Evolutionary conservation across 108 stramenopile species (phyloP), one percentile per base, ranked within the genome.

Genomic region (Discostella stelligeroides): DNA sequence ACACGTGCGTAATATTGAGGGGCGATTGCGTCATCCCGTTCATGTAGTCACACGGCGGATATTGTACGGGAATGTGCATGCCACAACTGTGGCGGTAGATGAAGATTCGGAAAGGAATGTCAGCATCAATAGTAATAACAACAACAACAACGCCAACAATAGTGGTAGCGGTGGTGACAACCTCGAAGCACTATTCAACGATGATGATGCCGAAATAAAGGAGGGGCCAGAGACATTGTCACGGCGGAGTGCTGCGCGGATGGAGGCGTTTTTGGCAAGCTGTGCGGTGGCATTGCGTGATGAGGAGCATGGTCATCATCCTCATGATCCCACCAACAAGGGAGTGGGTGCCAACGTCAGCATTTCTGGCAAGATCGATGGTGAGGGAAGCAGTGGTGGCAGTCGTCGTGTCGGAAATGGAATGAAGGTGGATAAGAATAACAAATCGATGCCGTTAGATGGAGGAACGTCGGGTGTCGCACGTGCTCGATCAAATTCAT

Each of bases 261-360:
- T 94, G 88, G 89, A 90, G 66, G 92, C 92, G 12, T 91, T 94
- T 68, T 53, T 94, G 64, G 84, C 84, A 7, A 75, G 85, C 0
- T 87, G 85, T 54, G 60, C 80, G 13, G 59, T 82, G 48, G 81
- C 92, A 9, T 58, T 89, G 29, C 75, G 87, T 21, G 70, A 66
- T 23, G 75, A 67, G 59, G 80, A 78, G 25, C 38, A n/a, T n/a
- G n/a, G n/a, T n/a, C n/a, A n/a, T n/a, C n/a, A n/a, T n/a, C n/a
- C n/a, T n/a, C n/a, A n/a, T n/a, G n/a, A 62, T 39, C 28, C 34
- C 18, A 38, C 13, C 7, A 9, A 10, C 14, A 14, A 25, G 51
- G 24, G 29, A 48, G 47, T 6, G 8, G 11, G 21, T 24, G 4
- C 9, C 20, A 15, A 11, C 37, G 48, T 34, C n/a, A 17, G 63